Percentiles rank a stretch among this genome's conserved stretches.
Conservation (phyloP, 2,329 filamentous ascomycete genomes). For the Ophiostoma angusticollis region DNA sequence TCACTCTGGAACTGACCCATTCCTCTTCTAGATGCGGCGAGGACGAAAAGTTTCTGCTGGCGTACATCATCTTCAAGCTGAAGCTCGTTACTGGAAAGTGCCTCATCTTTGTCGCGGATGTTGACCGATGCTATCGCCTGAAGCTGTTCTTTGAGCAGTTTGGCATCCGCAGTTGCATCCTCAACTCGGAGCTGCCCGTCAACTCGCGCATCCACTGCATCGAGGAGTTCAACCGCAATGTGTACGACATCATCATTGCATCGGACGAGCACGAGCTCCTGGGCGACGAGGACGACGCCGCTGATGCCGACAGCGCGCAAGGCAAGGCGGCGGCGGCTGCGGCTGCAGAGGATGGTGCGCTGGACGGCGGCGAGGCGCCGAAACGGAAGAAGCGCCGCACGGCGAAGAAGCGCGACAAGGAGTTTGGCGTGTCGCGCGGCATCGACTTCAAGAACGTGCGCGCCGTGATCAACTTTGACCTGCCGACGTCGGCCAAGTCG, state of each 20-base stretch:
- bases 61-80: slow-evolving; percentile 91
- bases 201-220: slow-evolving; percentile 91
- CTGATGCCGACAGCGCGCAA: slow-evolving; percentile 34
- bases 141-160: slow-evolving; percentile 97
- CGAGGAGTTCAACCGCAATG: slow-evolving; percentile 89
- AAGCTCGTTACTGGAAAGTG: slow-evolving; percentile 89
- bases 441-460: slow-evolving; percentile 96
- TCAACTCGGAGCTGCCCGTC: slow-evolving; percentile 89
- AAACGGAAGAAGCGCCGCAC: slow-evolving; percentile 57
- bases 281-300: slow-evolving; percentile 25
- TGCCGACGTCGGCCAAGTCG: slow-evolving; percentile 74
- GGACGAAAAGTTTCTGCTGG: slow-evolving; percentile 89
- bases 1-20: too few relatives aligned
- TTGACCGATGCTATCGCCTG: slow-evolving; percentile 78
- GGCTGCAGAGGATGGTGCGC: slow-evolving; percentile 19
- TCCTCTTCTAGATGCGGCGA: slow-evolving; percentile 59
- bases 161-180: slow-evolving; percentile 79
- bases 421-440: slow-evolving; percentile 90
- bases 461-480: slow-evolving; percentile 92
- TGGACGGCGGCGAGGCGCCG: slow-evolving; percentile 17
- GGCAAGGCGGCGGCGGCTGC: slow-evolving; percentile 15
- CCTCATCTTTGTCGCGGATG: slow-evolving; percentile 59
- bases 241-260: slow-evolving; percentile 97
- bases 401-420: slow-evolving; percentile 57
- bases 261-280: slow-evolving; percentile 46